These are phyloP conservation scores for Sequoiadendron giganteum DNA, from an alignment of 75 land plant species.

Conservation along the genomic window DNA sequence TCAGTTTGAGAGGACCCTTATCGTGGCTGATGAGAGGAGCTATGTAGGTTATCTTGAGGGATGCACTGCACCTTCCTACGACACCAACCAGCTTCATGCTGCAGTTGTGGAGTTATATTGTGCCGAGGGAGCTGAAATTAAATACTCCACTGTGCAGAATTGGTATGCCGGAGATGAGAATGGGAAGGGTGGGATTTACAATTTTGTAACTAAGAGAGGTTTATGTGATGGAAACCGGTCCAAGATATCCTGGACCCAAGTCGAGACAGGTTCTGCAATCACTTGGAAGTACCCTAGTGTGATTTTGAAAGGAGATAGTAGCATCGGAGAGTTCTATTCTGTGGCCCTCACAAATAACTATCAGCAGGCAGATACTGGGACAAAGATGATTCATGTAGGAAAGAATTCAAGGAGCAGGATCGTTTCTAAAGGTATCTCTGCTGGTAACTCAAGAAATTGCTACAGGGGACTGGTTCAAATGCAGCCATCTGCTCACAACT, in stretches of 20 bases:
- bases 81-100: conserved; percentile 94
- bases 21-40: conserved; percentile 87
- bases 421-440: conserved; percentile 96
- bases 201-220: conserved; percentile 98
- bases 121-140: conserved; percentile 84
- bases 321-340: conserved; percentile 94
- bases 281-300: conserved; percentile 99
- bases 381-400: conserved; percentile 98
- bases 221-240: conserved; percentile 77
- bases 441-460: conserved; percentile 85
- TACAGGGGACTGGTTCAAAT: conserved; percentile 96
- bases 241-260: conserved; percentile 99
- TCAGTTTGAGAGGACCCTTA: conserved; percentile 95
- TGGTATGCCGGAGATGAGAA: conserved; percentile 98
- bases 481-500: conserved; percentile 71
- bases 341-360: conserved; percentile 93
- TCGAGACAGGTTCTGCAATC: conserved; percentile 98
- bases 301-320: conserved; percentile 75
- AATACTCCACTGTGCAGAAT: conserved; percentile 98
- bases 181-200: conserved; percentile 92
- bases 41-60: conserved; percentile 94
- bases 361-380: conserved; percentile 99
- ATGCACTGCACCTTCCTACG: conserved; percentile 97
- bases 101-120: conserved; percentile 98
- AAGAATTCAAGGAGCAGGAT: conserved; percentile 93